phyloP scores from a whole-genome alignment of 176 grass and related monocot genomes.

The Leersia perrieri region DNA sequence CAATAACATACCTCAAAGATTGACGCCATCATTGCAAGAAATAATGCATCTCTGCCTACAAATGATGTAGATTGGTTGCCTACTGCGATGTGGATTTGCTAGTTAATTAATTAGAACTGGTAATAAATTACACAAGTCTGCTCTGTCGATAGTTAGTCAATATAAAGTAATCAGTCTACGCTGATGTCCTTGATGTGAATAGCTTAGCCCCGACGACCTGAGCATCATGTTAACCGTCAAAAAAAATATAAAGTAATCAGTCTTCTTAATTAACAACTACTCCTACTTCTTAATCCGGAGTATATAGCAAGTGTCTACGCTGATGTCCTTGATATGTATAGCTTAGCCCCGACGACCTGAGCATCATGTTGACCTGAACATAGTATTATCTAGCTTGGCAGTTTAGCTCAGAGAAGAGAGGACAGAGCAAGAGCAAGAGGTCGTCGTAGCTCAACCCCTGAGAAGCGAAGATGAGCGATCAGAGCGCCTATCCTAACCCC shows the following conservation, averaged over 20 bases:
- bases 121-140: background rate
- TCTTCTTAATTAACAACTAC: background rate
- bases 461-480: background rate
- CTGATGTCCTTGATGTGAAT: background rate
- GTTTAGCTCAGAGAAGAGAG: background rate
- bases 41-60: background rate
- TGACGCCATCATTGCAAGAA: background rate
- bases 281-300: too few species aligned
- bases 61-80: background rate
- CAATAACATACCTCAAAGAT: background rate
- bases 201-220: background rate
- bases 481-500: background rate
- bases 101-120: background rate
- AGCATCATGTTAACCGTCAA: too few species aligned
- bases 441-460: background rate
- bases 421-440: background rate
- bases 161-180: background rate
- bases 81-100: background rate
- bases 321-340: background rate
- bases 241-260: too few species aligned
- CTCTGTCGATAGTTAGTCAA: background rate
- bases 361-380: too few species aligned
- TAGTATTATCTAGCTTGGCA: background rate
- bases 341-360: background rate
- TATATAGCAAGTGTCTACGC: background rate